These are phyloP conservation scores for Candida taoyuanica DNA, from an alignment of 805 yeast species.

Conservation along the genomic window DNA sequence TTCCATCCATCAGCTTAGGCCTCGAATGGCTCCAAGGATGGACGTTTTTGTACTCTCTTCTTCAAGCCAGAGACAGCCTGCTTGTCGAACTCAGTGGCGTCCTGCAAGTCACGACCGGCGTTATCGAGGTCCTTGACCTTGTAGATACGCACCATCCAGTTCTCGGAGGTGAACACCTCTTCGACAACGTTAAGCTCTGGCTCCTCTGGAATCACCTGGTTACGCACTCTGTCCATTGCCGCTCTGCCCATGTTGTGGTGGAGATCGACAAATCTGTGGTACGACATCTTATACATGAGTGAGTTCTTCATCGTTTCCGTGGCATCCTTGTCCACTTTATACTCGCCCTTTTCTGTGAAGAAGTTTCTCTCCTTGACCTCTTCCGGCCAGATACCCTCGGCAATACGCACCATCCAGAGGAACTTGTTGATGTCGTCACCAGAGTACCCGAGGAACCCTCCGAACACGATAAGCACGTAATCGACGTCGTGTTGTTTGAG, in stretches of 20 bases:
- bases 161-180: conserved; percentile 92
- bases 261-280: conserved; percentile 76
- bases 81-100: conserved; percentile 52
- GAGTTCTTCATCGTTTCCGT: conserved; percentile 83
- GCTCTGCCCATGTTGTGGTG: conserved; percentile 44
- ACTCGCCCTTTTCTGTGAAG: conserved; percentile 84
- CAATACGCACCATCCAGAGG: conserved; percentile 97
- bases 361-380: conserved; percentile 82
- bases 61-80: conserved; percentile 28
- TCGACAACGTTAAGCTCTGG: conserved; percentile 71
- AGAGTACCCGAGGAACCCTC: conserved; percentile 87
- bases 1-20: conserved; percentile 3
- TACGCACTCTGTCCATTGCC: conserved; percentile 82
- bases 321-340: conserved; percentile 78
- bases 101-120: conserved; percentile 71
- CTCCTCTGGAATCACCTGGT: conserved; percentile 63
- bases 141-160: conserved; percentile 94
- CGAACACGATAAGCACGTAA: conserved; percentile 88
- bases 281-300: conserved; percentile 91
- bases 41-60: conserved; percentile 46
- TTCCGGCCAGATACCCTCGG: conserved; percentile 99
- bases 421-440: conserved; percentile 97
- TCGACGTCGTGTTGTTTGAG: conserved; percentile 91
- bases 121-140: conserved; percentile 85
- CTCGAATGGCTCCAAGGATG: conserved; percentile 38